Evolutionary conservation across 2,329 filamentous ascomycete genomes (phyloP), one percentile per base, ranked within the genome.

Genomic region (Fusarium fujikuroi): DNA sequence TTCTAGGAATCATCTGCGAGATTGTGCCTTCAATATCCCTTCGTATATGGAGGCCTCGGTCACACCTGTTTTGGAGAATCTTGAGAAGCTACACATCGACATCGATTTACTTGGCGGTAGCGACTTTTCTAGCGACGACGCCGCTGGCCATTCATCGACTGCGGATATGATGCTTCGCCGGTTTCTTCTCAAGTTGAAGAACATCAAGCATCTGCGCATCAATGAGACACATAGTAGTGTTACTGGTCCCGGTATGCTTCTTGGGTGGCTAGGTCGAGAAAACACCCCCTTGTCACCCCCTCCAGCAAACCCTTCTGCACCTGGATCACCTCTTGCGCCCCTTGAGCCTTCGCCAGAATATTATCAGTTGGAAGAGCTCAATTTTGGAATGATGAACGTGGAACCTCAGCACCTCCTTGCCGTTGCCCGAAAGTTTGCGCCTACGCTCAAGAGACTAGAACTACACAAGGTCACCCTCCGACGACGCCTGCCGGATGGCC

Each of bases 191-290:
- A 60, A 73, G 21, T 62, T 75, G 39, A 73, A 69, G 53, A 86
- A 86, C 23, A 67, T 91, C 10, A 82, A 83, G 36, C 85, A 88
- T 72, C 80, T 91, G 9, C 84, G 89, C 6, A 75, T 91, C 47
- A 91, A 90, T 72, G 72, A 73, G 23, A 56, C 64, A 2, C 54
- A 70, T 21, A 56, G 37, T 12, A 28, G 64, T 0, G 23, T 61
- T 8, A 23, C 62, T 9, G 61, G 74, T 7, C 61, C 77, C 5
- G 70, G 77, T 0, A 72, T 77, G 2, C 71, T 88, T 16, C 63
- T 88, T 6, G 34, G 73, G 18, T 88, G 81, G 85, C 76, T 87
- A 15, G 79, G 76, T 8, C 56, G 60, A 7, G 63, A 76, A 14
- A 63, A 69, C 6, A 53, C 52, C 9, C 18, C 47, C 14, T 28